Percentiles rank a stretch among this genome's conserved stretches.
phyloP scores from a whole-genome alignment of 2,329 filamentous ascomycete species.

The Apiospora hydei region DNA sequence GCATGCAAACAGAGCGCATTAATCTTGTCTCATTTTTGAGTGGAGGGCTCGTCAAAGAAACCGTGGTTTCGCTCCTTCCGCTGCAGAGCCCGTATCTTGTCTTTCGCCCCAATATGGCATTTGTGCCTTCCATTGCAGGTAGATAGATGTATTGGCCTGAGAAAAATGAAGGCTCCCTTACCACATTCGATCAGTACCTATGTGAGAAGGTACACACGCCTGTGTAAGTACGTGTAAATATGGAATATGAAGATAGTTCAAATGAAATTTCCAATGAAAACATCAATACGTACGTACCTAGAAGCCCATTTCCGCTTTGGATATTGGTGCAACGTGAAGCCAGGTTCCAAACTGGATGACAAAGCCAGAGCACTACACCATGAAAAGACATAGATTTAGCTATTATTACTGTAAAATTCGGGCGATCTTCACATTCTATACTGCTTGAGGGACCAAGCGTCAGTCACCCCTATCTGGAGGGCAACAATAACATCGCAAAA shows the following conservation, averaged over 20 bases:
- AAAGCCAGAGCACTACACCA: no score
- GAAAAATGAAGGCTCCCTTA: not conserved
- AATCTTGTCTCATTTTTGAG: not conserved
- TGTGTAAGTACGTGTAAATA: not conserved
- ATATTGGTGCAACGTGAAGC: not conserved
- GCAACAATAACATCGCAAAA: not conserved
- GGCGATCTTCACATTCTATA: constrained; percentile 12
- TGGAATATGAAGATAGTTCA: not conserved
- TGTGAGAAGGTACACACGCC: no score
- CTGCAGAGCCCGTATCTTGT: not conserved
- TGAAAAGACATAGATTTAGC: not conserved
- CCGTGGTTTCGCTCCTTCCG: constrained; percentile 13
- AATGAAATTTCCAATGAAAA: no score
- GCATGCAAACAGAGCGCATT: not conserved
- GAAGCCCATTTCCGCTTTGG: not conserved
- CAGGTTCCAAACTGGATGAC: not conserved
- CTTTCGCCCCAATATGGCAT: not conserved
- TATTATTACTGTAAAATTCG: constrained; percentile 11
- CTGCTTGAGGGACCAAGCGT: not conserved
- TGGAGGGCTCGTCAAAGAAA: constrained; percentile 12
- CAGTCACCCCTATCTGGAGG: constrained; percentile 2
- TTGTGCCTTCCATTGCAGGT: not conserved
- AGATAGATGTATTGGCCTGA: no score
- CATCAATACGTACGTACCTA: no score
- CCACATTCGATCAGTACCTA: not conserved